These are phyloP conservation scores for Hippophae rhamnoides DNA, from an alignment of 306 rosid genomes.

Conservation along the genomic window DNA sequence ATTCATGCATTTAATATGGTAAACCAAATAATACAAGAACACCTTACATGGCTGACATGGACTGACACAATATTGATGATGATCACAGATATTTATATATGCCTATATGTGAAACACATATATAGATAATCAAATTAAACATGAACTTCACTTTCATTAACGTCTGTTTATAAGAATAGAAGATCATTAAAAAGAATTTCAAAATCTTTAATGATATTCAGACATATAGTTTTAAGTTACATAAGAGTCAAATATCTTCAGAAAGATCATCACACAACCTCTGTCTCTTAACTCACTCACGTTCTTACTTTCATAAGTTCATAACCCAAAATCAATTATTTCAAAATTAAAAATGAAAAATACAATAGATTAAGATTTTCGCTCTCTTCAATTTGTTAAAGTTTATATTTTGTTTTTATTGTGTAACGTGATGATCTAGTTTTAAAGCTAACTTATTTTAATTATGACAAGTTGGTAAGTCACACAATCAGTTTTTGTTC, in stretches of 20 bases:
- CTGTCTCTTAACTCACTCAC: no score
- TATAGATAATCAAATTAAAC: no score
- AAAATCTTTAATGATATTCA: no score
- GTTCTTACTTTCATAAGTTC: no score
- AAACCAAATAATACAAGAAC: conserved; percentile 28
- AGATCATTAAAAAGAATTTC: conserved; percentile 17
- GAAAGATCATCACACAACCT: no score
- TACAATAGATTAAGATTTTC: no score
- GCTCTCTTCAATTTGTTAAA: not conserved
- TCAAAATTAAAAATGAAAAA: no score
- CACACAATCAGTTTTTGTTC: conserved; percentile 7
- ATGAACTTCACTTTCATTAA: no score
- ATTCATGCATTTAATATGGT: conserved; percentile 39
- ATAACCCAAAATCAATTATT: no score
- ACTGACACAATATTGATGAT: conserved; percentile 46
- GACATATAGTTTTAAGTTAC: no score
- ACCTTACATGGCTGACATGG: conserved; percentile 74
- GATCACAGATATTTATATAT: conserved; percentile 20
- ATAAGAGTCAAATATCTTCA: no score
- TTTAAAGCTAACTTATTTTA: conserved; percentile 2
- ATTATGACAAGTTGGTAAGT: conserved; percentile 16
- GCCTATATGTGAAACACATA: no score
- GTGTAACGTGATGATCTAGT: conserved; percentile 11
- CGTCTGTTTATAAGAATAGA: not conserved
- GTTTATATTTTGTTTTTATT: conserved; percentile 2